Evolutionary conservation across 2,329 filamentous ascomycete genomes (phyloP).

Genomic region (Aspergillus caelatus): DNA sequence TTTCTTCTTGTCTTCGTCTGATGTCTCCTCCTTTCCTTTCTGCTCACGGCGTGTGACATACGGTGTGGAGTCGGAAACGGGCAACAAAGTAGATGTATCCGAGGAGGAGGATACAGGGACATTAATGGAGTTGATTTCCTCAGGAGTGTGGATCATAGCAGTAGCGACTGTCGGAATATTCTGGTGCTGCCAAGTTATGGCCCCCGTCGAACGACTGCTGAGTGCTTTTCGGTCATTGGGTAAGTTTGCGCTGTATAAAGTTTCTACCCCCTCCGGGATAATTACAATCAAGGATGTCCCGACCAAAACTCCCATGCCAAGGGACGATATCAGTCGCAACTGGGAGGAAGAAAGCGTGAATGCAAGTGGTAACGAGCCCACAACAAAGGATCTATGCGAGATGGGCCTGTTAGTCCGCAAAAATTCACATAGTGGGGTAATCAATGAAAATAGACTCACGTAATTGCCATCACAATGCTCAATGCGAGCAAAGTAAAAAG

Average conservation of each 20-base stretch:
- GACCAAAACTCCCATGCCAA: constrained; percentile 91
- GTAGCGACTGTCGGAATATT: constrained; percentile 21
- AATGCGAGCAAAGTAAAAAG: constrained; percentile 66
- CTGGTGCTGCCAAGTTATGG: constrained; percentile 34
- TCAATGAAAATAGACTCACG: constrained; percentile 49
- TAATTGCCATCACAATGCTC: constrained; percentile 67
- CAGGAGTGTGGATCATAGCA: constrained; percentile 1
- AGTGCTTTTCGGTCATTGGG: constrained; percentile 34
- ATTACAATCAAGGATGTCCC: constrained; percentile 96
- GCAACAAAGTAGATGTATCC: not conserved
- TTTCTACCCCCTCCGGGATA: constrained; percentile 94
- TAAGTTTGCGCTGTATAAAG: constrained; percentile 66
- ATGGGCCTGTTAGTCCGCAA: constrained; percentile 18
- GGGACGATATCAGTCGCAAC: constrained; percentile 83
- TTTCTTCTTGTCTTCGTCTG: constrained; percentile 41
- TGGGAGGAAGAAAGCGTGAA: constrained; percentile 86
- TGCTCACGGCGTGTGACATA: constrained; percentile 27
- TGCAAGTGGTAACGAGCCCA: constrained; percentile 85
- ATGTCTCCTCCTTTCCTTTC: constrained; percentile 29
- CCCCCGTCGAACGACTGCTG: constrained; percentile 28
- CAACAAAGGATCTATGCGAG: constrained; percentile 77
- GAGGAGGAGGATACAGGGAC: not conserved
- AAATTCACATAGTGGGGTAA: not conserved
- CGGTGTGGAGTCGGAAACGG: constrained; percentile 20
- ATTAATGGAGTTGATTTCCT: constrained; percentile 1